Conservation (phyloP, 2,329 filamentous ascomycete species). For the Cladosporium colombiae region DNA sequence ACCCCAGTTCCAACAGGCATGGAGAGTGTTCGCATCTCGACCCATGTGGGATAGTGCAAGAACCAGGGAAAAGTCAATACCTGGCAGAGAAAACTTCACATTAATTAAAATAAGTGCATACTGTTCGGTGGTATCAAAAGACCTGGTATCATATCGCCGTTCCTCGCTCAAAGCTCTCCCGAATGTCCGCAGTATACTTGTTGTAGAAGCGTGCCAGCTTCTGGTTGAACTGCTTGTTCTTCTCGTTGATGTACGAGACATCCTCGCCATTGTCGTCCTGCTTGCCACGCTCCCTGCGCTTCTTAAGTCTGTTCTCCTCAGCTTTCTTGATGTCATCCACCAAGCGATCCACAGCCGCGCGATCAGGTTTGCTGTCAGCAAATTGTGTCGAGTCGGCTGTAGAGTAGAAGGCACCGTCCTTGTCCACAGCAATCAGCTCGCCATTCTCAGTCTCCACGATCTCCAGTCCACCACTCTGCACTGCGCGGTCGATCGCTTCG, state of each 20-base stretch:
- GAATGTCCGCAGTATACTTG: conserved; percentile 95
- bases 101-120: neutral
- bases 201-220: conserved; percentile 96
- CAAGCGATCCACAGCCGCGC: conserved; percentile 82
- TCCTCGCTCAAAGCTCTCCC: conserved; percentile 95
- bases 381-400: conserved; percentile 81
- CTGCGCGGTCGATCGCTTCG: conserved; percentile 79
- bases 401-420: conserved; percentile 86
- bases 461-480: conserved; percentile 79
- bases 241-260: conserved; percentile 98
- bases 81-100: neutral
- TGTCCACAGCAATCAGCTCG: conserved; percentile 91
- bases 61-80: neutral
- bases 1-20: neutral
- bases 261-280: conserved; percentile 77
- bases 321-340: conserved; percentile 85
- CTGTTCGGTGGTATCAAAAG: neutral
- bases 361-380: conserved; percentile 81
- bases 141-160: conserved; percentile 74
- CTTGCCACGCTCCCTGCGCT: conserved; percentile 75
- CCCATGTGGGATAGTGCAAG: neutral
- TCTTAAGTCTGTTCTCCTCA: conserved; percentile 83
- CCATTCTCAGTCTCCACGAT: conserved; percentile 95
- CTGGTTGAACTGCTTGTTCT: conserved; percentile 99
- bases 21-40: too few relatives aligned